Percentiles rank a stretch among this genome's conserved stretches.
These are phyloP conservation scores for Malus sieversii DNA, from an alignment of 306 rosid species.

Conservation along the genomic window DNA sequence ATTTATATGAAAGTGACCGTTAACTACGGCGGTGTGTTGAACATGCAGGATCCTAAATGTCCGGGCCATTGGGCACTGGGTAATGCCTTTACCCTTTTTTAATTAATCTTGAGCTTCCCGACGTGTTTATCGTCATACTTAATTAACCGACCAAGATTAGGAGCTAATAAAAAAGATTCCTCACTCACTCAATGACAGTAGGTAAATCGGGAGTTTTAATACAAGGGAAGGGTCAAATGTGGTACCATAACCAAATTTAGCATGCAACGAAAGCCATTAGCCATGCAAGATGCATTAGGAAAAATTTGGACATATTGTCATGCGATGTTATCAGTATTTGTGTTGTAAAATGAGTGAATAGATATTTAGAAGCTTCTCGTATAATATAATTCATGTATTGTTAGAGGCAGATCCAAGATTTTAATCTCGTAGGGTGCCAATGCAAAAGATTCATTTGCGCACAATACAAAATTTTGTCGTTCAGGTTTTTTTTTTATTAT, in stretches of 20 bases:
- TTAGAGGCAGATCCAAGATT: too few relatives aligned
- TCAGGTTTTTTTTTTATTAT: too few relatives aligned
- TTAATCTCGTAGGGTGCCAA: accelerated
- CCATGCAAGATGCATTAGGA: not conserved
- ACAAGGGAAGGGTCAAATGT: not conserved
- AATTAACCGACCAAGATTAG: not conserved
- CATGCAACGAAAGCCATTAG: not conserved
- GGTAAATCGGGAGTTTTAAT: not conserved
- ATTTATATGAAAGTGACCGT: constrained; percentile 29
- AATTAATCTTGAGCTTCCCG: not conserved
- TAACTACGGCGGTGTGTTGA: not conserved
- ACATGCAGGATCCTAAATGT: constrained; percentile 2
- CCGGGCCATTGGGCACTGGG: constrained; percentile 5
- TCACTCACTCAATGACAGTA: not conserved
- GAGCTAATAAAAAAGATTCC: not conserved
- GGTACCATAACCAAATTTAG: not conserved
- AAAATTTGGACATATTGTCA: not conserved
- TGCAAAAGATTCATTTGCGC: too few relatives aligned
- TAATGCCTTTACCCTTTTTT: not conserved
- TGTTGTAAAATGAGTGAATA: too few relatives aligned
- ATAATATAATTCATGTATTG: too few relatives aligned
- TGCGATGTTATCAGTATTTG: too few relatives aligned
- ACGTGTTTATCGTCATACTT: not conserved
- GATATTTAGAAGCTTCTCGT: too few relatives aligned
- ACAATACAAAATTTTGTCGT: too few relatives aligned